Evolutionary conservation across 2,329 filamentous ascomycete species (phyloP), one percentile per base, ranked within the genome.

Genomic region (Clarireedia sp.): DNA sequence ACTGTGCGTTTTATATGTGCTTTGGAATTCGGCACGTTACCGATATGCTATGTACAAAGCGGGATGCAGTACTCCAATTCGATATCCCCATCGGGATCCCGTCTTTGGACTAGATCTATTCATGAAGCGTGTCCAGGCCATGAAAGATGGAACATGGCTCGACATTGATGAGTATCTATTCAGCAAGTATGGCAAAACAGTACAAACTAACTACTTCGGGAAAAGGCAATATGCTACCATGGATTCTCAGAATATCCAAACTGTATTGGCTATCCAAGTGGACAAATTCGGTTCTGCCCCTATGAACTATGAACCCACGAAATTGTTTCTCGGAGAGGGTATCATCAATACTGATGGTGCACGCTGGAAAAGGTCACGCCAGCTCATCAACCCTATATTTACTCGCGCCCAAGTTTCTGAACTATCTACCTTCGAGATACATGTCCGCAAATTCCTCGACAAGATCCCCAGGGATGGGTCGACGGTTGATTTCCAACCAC

Each of bases 401-500:
- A 17, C 37, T 40, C 12, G 37, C 5, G 37, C 37, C 12, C 37
- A 40, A 17, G 37, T 40, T 14, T 40, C 37, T 14, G 37, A 40
- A 17, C 37, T 40, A 17, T 40, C 37, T 8, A 10, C 14, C 37
- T 40, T 40, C 12, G 37, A 40, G 6, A 7, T 14, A 3, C 82
- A 86, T 68, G 73, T 85, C 14, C 68, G 74, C 26, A 71, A 76
- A 19, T 71, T 89, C 54, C 71, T 87, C 17, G 71, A 74, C 17
- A 74, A 76, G 17, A 74, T 88, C 6, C 81, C 81, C 0, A 67
- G 67, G 0, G 71, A 79, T 53, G 75, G 82, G 40, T 69, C 72
- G 2, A 75, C 73, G 0, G 74, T 86, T 14, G 78, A 87, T 60
- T 70, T 87, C 17, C 79, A 81, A 63, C 75, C 79, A 10, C 68